Evolutionary conservation across 2,329 filamentous ascomycete genomes (phyloP).

Genomic region (Aspergillus sergii): DNA sequence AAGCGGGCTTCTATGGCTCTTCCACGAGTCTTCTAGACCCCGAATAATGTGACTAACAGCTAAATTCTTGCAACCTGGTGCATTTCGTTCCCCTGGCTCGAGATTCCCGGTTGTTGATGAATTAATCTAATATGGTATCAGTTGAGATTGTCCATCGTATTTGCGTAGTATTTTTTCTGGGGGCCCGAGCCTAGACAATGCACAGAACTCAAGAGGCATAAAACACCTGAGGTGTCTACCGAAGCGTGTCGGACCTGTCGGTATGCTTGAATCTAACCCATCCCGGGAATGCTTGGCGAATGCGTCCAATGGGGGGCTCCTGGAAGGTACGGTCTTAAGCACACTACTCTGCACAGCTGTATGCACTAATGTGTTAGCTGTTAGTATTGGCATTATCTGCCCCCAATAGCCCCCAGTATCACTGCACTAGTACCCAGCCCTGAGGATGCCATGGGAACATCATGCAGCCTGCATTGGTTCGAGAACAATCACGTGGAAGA

Average conservation of each 20-base stretch:
- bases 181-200: not conserved
- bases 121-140: not conserved
- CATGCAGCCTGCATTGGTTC: constrained; percentile 1
- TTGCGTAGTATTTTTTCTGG: not conserved
- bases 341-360: not conserved
- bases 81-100: not conserved
- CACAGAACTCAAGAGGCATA: not conserved
- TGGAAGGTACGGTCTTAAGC: not conserved
- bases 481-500: not conserved
- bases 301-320: not conserved
- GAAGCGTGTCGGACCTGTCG: not conserved
- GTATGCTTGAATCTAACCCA: not conserved
- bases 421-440: not conserved
- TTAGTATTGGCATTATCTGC: not conserved
- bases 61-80: not conserved
- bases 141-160: not conserved
- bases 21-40: not conserved
- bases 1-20: constrained; percentile 3
- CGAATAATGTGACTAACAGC: not conserved
- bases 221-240: not conserved
- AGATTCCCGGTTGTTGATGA: not conserved
- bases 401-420: not conserved
- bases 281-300: not conserved
- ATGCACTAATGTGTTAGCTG: not conserved
- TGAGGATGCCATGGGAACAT: not conserved